Evolutionary conservation across 225 moss, liverwort and hornwort species (phyloP).

Genomic region (Rhytidiadelphus loreus): DNA sequence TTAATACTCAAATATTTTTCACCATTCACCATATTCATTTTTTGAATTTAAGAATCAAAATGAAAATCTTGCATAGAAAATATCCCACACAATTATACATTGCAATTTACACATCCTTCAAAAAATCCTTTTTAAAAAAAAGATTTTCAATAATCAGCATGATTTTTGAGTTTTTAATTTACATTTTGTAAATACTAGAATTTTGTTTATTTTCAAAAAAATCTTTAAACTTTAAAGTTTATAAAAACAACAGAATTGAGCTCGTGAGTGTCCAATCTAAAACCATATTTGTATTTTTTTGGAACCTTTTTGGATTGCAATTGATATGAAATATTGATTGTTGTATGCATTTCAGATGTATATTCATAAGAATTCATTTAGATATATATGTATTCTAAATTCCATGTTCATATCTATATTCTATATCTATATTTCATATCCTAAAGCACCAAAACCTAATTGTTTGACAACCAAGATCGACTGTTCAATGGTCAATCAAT

Average conservation of each 20-base stretch:
- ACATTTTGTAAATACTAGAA: not conserved
- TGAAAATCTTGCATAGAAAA: not conserved
- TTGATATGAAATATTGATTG: too few species aligned
- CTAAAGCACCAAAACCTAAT: too few species aligned
- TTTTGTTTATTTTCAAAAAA: not conserved
- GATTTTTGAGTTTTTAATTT: not conserved
- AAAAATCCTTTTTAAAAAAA: not conserved
- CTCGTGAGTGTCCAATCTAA: too few species aligned
- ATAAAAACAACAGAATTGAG: not conserved
- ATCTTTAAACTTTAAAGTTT: not conserved
- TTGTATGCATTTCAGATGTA: too few species aligned
- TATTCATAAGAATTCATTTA: too few species aligned
- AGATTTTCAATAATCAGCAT: not conserved
- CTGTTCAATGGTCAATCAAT: too few species aligned
- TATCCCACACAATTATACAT: not conserved
- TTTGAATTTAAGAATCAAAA: not conserved
- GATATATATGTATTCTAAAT: too few species aligned
- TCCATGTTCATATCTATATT: too few species aligned
- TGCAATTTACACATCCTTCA: not conserved
- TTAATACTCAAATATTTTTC: not conserved
- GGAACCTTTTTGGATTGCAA: too few species aligned
- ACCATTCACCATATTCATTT: not conserved
- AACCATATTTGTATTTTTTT: too few species aligned
- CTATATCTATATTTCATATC: too few species aligned
- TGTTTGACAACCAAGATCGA: too few species aligned